Evolutionary conservation across 2,329 filamentous ascomycete genomes (phyloP).

Genomic region (Colletotrichum brevisporum): DNA sequence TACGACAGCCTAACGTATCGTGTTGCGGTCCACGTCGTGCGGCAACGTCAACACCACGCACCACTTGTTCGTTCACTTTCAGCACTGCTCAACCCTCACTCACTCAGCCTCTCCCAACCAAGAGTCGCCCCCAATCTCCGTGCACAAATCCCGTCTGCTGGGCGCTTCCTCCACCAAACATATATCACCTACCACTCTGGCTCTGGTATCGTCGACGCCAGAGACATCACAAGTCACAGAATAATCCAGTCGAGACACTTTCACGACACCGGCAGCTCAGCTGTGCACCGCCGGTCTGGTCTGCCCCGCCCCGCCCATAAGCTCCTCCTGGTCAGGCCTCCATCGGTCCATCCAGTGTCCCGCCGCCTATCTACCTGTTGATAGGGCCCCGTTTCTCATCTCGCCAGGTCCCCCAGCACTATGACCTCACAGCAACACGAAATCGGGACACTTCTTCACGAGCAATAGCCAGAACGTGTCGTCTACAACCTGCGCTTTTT

Average conservation of each 20-base stretch:
- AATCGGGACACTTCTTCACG: constrained; percentile 17
- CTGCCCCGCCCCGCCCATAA: constrained; percentile 26
- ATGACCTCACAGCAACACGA: constrained; percentile 40
- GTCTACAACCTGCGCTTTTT: background rate
- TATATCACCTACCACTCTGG: constrained; percentile 11
- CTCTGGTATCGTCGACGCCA: constrained; percentile 3
- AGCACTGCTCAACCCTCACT: background rate
- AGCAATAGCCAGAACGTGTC: constrained; percentile 14
- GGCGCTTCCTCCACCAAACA: constrained; percentile 36
- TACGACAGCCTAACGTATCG: constrained; percentile 28
- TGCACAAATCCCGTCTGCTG: background rate
- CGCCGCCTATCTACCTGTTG: background rate
- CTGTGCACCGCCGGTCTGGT: constrained; percentile 4
- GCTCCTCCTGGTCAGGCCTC: constrained; percentile 18
- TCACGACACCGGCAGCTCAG: constrained; percentile 12
- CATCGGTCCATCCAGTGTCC: background rate
- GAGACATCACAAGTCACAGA: constrained; percentile 10
- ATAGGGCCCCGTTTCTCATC: constrained; percentile 20
- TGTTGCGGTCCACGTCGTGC: constrained; percentile 26
- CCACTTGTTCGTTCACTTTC: background rate
- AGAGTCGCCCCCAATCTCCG: constrained; percentile 22
- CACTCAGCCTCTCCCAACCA: constrained; percentile 2
- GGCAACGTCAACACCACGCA: constrained; percentile 38
- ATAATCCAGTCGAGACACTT: constrained; percentile 10
- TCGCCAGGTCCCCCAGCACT: constrained; percentile 30